A percentile compares a stretch with the other conserved stretches of the same genome.
These are phyloP conservation scores for Trichophyton simii DNA, from an alignment of 2,329 filamentous ascomycete species.

Conservation along the genomic window DNA sequence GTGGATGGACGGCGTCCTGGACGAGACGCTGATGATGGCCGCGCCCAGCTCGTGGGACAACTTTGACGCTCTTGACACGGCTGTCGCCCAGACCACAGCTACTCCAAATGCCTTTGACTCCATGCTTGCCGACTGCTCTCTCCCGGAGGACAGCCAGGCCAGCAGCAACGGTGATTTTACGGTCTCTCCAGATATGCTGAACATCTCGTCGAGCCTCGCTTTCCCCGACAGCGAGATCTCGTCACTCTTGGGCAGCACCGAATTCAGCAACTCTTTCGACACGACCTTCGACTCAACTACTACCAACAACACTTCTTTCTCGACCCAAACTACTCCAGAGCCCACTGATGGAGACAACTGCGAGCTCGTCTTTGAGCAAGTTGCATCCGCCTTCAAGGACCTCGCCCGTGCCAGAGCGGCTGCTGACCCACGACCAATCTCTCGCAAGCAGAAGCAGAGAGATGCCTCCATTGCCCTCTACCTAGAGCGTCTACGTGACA, in stretches of 20 bases:
- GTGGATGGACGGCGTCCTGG: slow-evolving; percentile 13
- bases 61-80: background rate
- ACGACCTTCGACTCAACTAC: background rate
- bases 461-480: slow-evolving; percentile 32
- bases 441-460: slow-evolving; percentile 30
- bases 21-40: slow-evolving; percentile 8
- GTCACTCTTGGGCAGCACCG: background rate
- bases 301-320: background rate
- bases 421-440: slow-evolving; percentile 22
- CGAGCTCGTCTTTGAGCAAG: slow-evolving; percentile 9
- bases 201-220: background rate
- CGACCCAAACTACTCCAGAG: background rate
- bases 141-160: background rate
- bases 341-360: slow-evolving; percentile 2
- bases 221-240: background rate
- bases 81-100: background rate
- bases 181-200: background rate
- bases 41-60: background rate
- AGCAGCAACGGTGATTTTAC: background rate
- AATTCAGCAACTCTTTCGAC: background rate
- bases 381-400: slow-evolving; percentile 17
- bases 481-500: slow-evolving; percentile 27
- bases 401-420: slow-evolving; percentile 29
- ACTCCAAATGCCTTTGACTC: background rate
- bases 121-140: background rate